Evolutionary conservation across 1,284 basidiomycete genomes (phyloP), one percentile per base, ranked within the genome.

Genomic region (Apiotrichum laibachii): DNA sequence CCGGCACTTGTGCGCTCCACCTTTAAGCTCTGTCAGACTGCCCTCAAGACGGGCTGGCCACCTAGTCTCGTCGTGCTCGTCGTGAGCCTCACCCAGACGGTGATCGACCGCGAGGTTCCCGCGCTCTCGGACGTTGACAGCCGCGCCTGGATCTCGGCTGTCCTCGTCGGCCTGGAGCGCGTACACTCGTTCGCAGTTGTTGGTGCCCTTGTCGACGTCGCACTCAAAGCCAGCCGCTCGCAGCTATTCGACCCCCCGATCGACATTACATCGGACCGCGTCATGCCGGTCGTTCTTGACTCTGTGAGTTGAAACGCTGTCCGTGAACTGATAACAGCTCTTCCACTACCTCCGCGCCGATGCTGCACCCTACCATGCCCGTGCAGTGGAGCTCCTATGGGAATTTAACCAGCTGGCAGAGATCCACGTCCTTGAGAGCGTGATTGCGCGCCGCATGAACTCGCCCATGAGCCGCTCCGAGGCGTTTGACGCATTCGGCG

Each of bases 351-450:
- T 98, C 21, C 83, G 83, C 8, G 84, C 86, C 0, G 77, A 85
- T 22, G 85, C 80, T 65, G 81, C 87, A 1, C 80, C 84, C 1
- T 94, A 91, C 72, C 93, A 97, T 73, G 84, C 86, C 45, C 87
- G 91, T 26, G 85, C 89, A 8, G 88, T 91, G 21, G 86, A 83
- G 67, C 80, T 98, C n/a, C 82, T 98, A 18, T 98, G 94, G 92
- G 83, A 74, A 21, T 69, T 67, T 55, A 73, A 77, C 39, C 65
- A 69, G 46, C 54, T 74, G 7, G 72, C 73, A 5, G 68, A 72
- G 33, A 56, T 68, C 1, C 68, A 76, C 46, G 69, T 83, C 0
- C 76, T 96, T 21, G 87, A 92, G 69, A 82, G 81, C 22, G 80
- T 84, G 2, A 85, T 86, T 13, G 79, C 81, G 4, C 80, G 82